Conservation (phyloP, 192 early-diverging fungal species). For the Phlyctochytrium arcticum region DNA sequence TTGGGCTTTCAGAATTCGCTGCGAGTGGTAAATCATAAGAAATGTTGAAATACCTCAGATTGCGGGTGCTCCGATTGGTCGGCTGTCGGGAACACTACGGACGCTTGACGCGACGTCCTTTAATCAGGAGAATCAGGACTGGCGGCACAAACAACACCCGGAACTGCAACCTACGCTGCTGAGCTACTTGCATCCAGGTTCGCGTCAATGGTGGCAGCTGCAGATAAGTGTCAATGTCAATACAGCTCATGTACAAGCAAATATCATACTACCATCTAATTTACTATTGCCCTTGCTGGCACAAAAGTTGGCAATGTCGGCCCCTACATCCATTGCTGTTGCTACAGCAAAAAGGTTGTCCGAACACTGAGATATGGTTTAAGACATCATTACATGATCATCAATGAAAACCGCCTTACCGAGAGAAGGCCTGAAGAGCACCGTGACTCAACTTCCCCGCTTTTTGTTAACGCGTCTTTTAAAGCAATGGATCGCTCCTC, state of each 20-base stretch:
- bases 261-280: not conserved
- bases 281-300: constrained; percentile 7
- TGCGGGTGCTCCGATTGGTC: too few relatives aligned
- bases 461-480: constrained; percentile 20
- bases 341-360: constrained; percentile 26
- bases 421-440: too few relatives aligned
- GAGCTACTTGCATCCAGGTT: not conserved
- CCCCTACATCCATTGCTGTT: constrained; percentile 23
- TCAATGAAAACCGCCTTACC: too few relatives aligned
- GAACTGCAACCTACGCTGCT: constrained; percentile 10
- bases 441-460: constrained; percentile 23
- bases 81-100: not conserved
- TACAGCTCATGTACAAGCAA: too few relatives aligned
- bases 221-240: too few relatives aligned
- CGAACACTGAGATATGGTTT: too few relatives aligned
- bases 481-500: constrained; percentile 12
- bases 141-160: too few relatives aligned
- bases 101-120: not conserved
- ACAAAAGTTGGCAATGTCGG: constrained; percentile 25
- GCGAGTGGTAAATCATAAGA: too few relatives aligned
- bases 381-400: constrained; percentile 13
- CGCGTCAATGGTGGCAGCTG: not conserved
- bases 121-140: not conserved
- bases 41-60: too few relatives aligned
- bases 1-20: not conserved